phyloP scores from a whole-genome alignment of 106 monocot species.

The Acanthochlamys bracteata region DNA sequence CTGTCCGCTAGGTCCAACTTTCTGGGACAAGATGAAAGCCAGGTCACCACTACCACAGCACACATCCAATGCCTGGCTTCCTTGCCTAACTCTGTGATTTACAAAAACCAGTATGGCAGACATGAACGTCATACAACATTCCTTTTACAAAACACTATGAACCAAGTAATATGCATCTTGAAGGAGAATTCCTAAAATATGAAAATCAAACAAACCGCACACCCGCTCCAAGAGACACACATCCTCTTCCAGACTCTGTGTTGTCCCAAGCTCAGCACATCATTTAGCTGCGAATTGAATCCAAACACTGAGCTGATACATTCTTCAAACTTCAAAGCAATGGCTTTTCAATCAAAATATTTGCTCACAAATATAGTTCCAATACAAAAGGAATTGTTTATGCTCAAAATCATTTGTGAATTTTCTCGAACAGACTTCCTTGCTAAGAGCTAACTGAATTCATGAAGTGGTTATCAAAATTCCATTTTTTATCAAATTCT shows the following conservation, averaged over 20 bases:
- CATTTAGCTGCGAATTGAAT: slow-evolving; percentile 62
- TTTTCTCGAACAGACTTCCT: too few relatives aligned
- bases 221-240: slow-evolving; percentile 88
- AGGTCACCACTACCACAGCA: slow-evolving; percentile 95
- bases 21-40: slow-evolving; percentile 73
- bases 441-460: too few relatives aligned
- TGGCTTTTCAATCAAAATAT: neutral
- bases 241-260: slow-evolving; percentile 92
- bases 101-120: neutral
- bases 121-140: neutral
- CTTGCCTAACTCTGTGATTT: slow-evolving; percentile 40
- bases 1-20: slow-evolving; percentile 63
- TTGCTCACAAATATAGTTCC: neutral
- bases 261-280: slow-evolving; percentile 76
- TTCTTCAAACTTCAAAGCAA: neutral
- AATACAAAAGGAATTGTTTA: too few relatives aligned
- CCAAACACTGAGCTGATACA: too few relatives aligned
- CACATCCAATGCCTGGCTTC: slow-evolving; percentile 78
- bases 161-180: neutral
- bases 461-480: too few relatives aligned
- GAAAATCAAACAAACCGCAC: too few relatives aligned
- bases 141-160: neutral
- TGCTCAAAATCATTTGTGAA: too few relatives aligned
- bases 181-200: too few relatives aligned
- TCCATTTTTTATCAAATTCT: too few relatives aligned